These are phyloP conservation scores for Cyclostephanos tholiformis DNA, from an alignment of 108 stramenopile species.

Conservation along the genomic window DNA sequence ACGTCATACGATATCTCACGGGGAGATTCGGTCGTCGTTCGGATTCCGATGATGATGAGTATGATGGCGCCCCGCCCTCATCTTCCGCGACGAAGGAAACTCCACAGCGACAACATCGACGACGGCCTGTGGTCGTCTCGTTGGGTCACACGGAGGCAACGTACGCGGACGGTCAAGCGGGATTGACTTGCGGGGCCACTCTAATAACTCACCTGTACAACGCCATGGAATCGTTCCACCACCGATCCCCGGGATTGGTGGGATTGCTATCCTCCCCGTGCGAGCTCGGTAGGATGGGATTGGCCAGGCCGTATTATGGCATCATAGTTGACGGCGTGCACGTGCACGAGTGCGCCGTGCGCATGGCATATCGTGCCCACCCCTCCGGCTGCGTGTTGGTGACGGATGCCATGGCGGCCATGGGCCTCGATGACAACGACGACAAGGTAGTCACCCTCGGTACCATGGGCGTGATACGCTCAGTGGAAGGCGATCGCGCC, in stretches of 20 bases:
- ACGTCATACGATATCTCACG: conserved; percentile 31
- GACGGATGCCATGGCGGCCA: conserved; percentile 67
- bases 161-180: conserved; percentile 42
- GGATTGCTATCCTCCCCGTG: conserved; percentile 47
- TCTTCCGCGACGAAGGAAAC: neutral
- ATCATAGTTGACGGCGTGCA: conserved; percentile 64
- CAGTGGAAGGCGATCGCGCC: conserved; percentile 40
- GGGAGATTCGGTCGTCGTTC: neutral
- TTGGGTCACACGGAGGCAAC: conserved; percentile 59
- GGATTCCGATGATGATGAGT: neutral
- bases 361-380: conserved; percentile 53
- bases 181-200: conserved; percentile 50
- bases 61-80: neutral
- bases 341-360: conserved; percentile 48
- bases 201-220: conserved; percentile 66
- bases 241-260: conserved; percentile 61
- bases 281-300: conserved; percentile 12
- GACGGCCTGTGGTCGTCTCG: conserved; percentile 40
- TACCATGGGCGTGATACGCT: conserved; percentile 25
- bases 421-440: conserved; percentile 51
- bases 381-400: conserved; percentile 58
- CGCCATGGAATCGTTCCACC: conserved; percentile 69
- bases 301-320: conserved; percentile 25
- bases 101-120: neutral
- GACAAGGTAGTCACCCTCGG: conserved; percentile 39